Evolutionary conservation across 1,284 basidiomycete species (phyloP), one percentile per base, ranked within the genome.

Genomic region (Ganoderma resinaceum): DNA sequence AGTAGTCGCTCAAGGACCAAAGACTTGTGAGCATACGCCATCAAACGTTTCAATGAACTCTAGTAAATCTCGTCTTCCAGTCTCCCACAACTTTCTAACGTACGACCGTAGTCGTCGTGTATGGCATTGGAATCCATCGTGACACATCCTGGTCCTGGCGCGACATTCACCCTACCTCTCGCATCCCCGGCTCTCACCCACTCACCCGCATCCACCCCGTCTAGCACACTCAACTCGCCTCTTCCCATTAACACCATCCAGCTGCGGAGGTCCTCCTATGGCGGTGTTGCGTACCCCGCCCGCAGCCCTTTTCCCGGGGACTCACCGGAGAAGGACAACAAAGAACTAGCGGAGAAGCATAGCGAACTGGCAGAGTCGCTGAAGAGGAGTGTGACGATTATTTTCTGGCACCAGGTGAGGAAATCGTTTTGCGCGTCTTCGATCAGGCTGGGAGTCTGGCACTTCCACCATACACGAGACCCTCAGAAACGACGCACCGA

Each of bases 391-490:
- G 83, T 90, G 9, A 91, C 87, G 1, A 82, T 91, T 66, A 85
- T 91, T 55, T 86, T 91, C 67, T 91, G 90, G 89, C 89, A 90
- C 79, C 86, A 88, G 80, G 87, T 88, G 70, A 74, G 80, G n/a
- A 60, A 6, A 20, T 71, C 23, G 7, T 40, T 37, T 20, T 63
- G n/a, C 16, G 14, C 26, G 26, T 26, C 5, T 23, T 43, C 37
- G 59, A 43, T 20, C 18, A 6, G 42, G 42, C 42, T 43, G n/a
- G n/a, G 40, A 20, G 33, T 35, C 29, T 14, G 35, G 52, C 23
- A 61, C 40, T 38, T 61, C 42, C 40, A 16, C 26, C 60, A 23
- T 23, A 61, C 29, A 37, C 7, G 23, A 37, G 9, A 57, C 20
- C 14, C 26, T 40, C 14, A 12, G 20, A 60, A 23, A 40, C 59